A percentile compares a stretch with the other conserved stretches of the same genome.
Evolutionary conservation across 495 filamentous ascomycete species (phyloP).

Genomic region (Saxophila tyrrhenica): DNA sequence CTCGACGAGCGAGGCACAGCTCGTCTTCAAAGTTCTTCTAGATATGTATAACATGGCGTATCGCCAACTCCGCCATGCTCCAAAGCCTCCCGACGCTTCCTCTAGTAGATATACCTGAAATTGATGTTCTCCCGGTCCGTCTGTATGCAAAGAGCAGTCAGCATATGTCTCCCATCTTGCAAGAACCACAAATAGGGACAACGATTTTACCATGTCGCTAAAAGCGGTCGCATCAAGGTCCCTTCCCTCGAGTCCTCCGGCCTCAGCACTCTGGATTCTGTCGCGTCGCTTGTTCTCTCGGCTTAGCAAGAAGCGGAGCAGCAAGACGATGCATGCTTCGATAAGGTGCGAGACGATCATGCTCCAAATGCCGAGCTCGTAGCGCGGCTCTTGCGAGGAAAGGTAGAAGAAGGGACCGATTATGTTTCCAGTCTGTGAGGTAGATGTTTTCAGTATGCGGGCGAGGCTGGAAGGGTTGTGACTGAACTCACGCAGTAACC

Average conservation of each 20-base stretch:
- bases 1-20: no score
- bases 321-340: conserved; percentile 30
- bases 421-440: conserved; percentile 36
- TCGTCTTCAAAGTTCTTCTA: no score
- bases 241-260: conserved; percentile 38
- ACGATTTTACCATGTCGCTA: conserved; percentile 40
- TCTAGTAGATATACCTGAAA: conserved; percentile 33
- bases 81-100: no score
- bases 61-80: no score
- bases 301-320: conserved; percentile 38
- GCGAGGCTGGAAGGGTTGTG: no score
- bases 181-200: no score
- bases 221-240: conserved; percentile 39
- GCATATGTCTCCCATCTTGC: background rate
- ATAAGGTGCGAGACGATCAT: conserved; percentile 39
- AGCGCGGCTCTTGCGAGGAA: conserved; percentile 42
- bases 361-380: conserved; percentile 48
- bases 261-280: conserved; percentile 37
- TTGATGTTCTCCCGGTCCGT: conserved; percentile 44
- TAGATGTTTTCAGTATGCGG: conserved; percentile 13
- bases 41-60: no score
- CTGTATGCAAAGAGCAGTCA: background rate
- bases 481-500: no score
- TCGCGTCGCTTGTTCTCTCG: conserved; percentile 49
- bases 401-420: conserved; percentile 54